A percentile compares a stretch with the other conserved stretches of the same genome.
These are phyloP conservation scores for Aureobasidium leucospermi DNA, from an alignment of 2,329 filamentous ascomycete species.

Conservation along the genomic window DNA sequence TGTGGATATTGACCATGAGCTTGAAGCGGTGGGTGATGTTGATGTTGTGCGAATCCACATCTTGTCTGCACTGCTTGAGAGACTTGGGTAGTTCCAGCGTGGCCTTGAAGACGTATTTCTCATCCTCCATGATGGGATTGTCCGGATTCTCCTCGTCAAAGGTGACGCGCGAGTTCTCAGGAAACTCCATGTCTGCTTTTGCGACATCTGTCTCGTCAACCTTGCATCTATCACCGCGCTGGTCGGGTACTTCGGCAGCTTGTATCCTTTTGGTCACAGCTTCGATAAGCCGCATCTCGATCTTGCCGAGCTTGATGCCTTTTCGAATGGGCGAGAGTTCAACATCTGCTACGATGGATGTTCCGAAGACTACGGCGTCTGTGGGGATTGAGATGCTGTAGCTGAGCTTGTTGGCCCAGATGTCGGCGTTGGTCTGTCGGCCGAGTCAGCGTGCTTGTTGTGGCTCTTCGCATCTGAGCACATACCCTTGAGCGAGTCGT, in stretches of 20 bases:
- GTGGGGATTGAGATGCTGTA: conserved; percentile 91
- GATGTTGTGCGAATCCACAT: conserved; percentile 80
- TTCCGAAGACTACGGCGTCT: conserved; percentile 91
- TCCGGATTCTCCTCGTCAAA: conserved; percentile 33
- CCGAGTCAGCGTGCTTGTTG: conserved; percentile 17
- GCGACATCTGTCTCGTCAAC: conserved; percentile 31
- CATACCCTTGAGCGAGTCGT: conserved; percentile 33
- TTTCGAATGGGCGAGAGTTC: conserved; percentile 83
- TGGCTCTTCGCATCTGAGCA: background rate
- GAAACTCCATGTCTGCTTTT: conserved; percentile 32
- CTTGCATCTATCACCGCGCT: conserved; percentile 26
- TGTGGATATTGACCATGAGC: conserved; percentile 82
- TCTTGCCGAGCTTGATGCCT: conserved; percentile 75
- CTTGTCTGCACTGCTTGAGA: conserved; percentile 77
- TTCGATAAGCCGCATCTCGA: conserved; percentile 75
- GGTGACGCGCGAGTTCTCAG: conserved; percentile 27
- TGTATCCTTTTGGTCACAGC: conserved; percentile 48
- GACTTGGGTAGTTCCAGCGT: conserved; percentile 67
- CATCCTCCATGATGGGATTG: conserved; percentile 37
- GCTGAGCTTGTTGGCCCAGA: conserved; percentile 96
- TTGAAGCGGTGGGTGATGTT: conserved; percentile 90
- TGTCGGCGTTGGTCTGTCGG: conserved; percentile 71
- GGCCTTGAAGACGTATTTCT: conserved; percentile 54
- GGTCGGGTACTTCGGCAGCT: conserved; percentile 26
- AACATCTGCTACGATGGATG: conserved; percentile 76